phyloP scores from a whole-genome alignment of 305 asterid species.

The Fraxinus angustifolia region DNA sequence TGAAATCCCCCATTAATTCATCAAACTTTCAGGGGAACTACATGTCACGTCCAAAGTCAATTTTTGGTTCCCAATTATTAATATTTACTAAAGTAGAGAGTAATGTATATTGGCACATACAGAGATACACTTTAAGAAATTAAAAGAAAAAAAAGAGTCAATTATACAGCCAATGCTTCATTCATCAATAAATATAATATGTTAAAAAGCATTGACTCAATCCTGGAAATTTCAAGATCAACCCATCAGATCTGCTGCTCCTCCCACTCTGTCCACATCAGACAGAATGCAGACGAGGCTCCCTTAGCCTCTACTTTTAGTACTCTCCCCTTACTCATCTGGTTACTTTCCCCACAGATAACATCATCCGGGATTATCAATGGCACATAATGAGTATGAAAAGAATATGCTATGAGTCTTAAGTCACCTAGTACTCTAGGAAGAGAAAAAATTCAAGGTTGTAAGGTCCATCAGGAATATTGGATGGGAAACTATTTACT shows the following conservation, averaged over 20 bases:
- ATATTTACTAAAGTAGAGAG: neutral
- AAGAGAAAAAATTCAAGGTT: neutral
- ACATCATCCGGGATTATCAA: neutral
- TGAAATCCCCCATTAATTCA: neutral
- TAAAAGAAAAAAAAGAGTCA: neutral
- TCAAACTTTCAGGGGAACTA: neutral
- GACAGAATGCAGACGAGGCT: neutral
- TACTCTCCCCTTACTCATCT: neutral
- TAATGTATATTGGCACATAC: neutral
- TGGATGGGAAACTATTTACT: neutral
- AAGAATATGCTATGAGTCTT: neutral
- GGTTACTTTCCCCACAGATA: neutral
- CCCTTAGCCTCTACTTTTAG: neutral
- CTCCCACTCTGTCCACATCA: constrained; percentile 6
- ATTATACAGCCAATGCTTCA: neutral
- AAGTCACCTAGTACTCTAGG: neutral
- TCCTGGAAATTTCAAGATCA: constrained; percentile 4
- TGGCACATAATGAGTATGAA: neutral
- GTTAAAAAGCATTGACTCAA: neutral
- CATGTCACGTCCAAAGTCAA: constrained; percentile 1
- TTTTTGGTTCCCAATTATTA: constrained; percentile 1
- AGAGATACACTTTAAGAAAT: neutral
- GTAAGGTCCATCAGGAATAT: neutral
- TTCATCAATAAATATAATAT: neutral
- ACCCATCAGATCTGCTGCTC: neutral